Conservation (phyloP, 2,329 filamentous ascomycete genomes). For the Ophiostoma sp. region DNA sequence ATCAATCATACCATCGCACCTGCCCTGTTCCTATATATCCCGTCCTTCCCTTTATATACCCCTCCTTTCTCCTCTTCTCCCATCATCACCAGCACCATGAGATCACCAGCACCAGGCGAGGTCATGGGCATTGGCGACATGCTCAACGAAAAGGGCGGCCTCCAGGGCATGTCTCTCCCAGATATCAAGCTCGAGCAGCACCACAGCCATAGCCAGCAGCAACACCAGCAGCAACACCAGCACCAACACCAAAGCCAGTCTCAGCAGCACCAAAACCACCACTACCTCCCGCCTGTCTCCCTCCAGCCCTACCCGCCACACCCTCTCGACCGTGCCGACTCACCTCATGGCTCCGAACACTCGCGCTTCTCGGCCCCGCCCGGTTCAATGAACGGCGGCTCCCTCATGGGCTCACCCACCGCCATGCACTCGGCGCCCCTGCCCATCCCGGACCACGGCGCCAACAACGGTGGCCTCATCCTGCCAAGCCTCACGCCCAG, state of each 20-base stretch:
- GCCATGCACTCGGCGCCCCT: constrained; percentile 44
- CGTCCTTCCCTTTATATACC: neutral
- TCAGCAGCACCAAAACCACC: constrained; percentile 20
- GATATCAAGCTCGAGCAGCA: constrained; percentile 18
- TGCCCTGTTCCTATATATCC: neutral
- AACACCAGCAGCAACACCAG: constrained; percentile 21
- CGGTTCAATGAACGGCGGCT: constrained; percentile 37
- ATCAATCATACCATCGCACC: no score
- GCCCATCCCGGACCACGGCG: constrained; percentile 41
- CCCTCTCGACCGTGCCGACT: constrained; percentile 49
- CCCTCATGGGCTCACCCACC: constrained; percentile 49
- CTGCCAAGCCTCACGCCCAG: constrained; percentile 38
- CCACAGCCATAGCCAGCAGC: constrained; percentile 12
- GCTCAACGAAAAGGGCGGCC: constrained; percentile 45
- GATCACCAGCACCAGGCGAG: constrained; percentile 43
- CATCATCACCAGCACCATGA: constrained; percentile 31
- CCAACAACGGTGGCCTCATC: constrained; percentile 37
- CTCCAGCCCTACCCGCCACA: constrained; percentile 28
- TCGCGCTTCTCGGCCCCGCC: constrained; percentile 47
- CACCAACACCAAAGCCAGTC: constrained; percentile 19
- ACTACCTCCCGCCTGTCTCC: constrained; percentile 23
- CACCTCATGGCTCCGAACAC: constrained; percentile 55
- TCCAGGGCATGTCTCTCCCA: constrained; percentile 32
- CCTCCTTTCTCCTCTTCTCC: neutral
- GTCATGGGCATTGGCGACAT: constrained; percentile 51